Evolutionary conservation across 139 green algal genomes (phyloP), one percentile per base, ranked within the genome.

Genomic region (Haematococcus sp.): DNA sequence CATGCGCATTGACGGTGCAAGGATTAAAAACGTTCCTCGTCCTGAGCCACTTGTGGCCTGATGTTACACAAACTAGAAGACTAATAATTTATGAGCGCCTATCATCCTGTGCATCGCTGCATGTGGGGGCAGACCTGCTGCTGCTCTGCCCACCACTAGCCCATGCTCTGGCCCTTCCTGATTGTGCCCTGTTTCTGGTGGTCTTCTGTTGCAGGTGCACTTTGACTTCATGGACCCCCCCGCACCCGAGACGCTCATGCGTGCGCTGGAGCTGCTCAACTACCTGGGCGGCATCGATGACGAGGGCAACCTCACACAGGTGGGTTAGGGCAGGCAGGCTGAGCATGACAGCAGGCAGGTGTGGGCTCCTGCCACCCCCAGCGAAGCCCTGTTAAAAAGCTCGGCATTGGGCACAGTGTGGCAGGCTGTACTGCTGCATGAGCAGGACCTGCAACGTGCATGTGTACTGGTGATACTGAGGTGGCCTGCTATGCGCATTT

Each of bases 181-280:
- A n/a, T n/a, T n/a, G n/a, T n/a, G n/a, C n/a, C n/a, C n/a, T n/a
- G n/a, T n/a, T n/a, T n/a, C n/a, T n/a, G n/a, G 40, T 61, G 19
- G 23, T 17, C 56, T 63, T 25, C 5, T 9, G 28, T 2, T 59
- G 51, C 82, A 97, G 92, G 92, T 97, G 49, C 95, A 99, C 84
- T 99, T 99, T 88, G 95, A 99, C 88, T 99, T 99, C 88, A 98
- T 99, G 95, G 96, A 99, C 83, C 96, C 96, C 19, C 96, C 96
- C 32, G 96, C 96, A 1, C 96, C 96, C 20, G 96, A 99, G 84
- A 99, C 96, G 23, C 91, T 99, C 17, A 99, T 99, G 96, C 84
- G 96, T 5, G 96, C 96, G 11, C 87, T 99, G 79, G 96, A 99
- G 91, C 81, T 99, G 83, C 90, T 99, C 40, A 99, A 99, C 88